A percentile compares a stretch with the other conserved stretches of the same genome.
Evolutionary conservation across 331 rosid species (phyloP).

Genomic region (Phaseolus coccineus): DNA sequence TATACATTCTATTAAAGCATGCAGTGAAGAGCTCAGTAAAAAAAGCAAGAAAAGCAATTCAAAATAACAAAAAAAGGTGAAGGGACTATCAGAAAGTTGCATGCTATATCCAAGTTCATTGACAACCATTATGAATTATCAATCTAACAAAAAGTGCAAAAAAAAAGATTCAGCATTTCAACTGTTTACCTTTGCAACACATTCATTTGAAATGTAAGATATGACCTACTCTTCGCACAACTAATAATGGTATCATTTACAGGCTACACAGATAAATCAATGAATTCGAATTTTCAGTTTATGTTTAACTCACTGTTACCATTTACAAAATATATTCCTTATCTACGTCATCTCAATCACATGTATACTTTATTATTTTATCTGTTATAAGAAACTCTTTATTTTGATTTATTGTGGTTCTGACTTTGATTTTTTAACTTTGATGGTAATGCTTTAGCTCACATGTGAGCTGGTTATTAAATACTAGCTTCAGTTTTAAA

Average conservation of each 20-base stretch:
- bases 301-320: neutral
- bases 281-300: neutral
- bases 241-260: neutral
- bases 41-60: slow-evolving; percentile 15
- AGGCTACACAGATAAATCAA: neutral
- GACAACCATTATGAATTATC: neutral
- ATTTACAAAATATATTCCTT: neutral
- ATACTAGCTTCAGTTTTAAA: neutral
- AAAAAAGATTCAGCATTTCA: slow-evolving; percentile 20
- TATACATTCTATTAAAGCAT: slow-evolving; percentile 40
- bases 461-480: neutral
- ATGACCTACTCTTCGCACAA: slow-evolving; percentile 22
- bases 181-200: slow-evolving; percentile 16
- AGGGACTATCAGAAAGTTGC: slow-evolving; percentile 12
- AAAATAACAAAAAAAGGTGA: slow-evolving; percentile 1
- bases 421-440: neutral
- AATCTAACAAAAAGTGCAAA: slow-evolving; percentile 7
- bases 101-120: slow-evolving; percentile 11
- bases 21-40: slow-evolving; percentile 2
- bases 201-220: neutral
- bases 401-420: neutral
- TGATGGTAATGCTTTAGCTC: neutral
- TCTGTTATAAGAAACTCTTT: neutral
- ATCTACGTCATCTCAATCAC: neutral
- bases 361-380: neutral